These are phyloP conservation scores for Fomitiporia mediterranea DNA, from an alignment of 1,284 basidiomycete genomes.

Conservation along the genomic window DNA sequence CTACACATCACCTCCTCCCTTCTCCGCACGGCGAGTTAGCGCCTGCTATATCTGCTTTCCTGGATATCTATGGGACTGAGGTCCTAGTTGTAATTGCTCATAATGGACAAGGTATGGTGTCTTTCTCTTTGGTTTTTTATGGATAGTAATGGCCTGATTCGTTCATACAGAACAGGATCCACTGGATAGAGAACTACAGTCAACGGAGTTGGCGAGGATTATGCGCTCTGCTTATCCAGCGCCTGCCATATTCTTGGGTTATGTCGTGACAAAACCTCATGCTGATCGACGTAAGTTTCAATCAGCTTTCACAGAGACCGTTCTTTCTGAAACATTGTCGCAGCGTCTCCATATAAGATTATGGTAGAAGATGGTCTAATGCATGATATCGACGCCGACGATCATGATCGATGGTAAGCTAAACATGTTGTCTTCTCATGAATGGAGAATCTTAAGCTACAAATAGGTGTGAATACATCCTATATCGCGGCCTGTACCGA, in stretches of 20 bases:
- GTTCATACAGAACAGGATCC: constrained; percentile 70
- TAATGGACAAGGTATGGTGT: constrained; percentile 77
- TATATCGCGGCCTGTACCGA: constrained; percentile 78
- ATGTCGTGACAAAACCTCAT: constrained; percentile 78
- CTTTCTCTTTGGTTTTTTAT: constrained; percentile 5
- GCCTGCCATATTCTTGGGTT: constrained; percentile 85
- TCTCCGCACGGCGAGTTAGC: constrained; percentile 89
- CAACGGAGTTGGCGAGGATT: constrained; percentile 75
- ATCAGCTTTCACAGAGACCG: not conserved
- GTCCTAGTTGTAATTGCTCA: constrained; percentile 86
- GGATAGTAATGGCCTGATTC: not conserved
- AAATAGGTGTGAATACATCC: constrained; percentile 84
- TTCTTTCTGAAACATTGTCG: not conserved
- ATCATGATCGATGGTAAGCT: constrained; percentile 65
- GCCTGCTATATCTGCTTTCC: constrained; percentile 85
- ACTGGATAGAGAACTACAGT: constrained; percentile 85
- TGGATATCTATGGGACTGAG: constrained; percentile 79
- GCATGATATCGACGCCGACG: constrained; percentile 71
- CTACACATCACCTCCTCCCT: constrained; percentile 85
- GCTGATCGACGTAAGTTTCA: constrained; percentile 56
- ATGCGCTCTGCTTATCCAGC: constrained; percentile 70
- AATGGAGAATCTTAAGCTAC: constrained; percentile 20
- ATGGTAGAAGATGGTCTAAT: constrained; percentile 68
- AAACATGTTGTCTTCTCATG: not conserved
- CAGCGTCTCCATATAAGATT: constrained; percentile 83